Evolutionary conservation across 495 filamentous ascomycete species (phyloP).

Genomic region (Aspergillus homomorphus): DNA sequence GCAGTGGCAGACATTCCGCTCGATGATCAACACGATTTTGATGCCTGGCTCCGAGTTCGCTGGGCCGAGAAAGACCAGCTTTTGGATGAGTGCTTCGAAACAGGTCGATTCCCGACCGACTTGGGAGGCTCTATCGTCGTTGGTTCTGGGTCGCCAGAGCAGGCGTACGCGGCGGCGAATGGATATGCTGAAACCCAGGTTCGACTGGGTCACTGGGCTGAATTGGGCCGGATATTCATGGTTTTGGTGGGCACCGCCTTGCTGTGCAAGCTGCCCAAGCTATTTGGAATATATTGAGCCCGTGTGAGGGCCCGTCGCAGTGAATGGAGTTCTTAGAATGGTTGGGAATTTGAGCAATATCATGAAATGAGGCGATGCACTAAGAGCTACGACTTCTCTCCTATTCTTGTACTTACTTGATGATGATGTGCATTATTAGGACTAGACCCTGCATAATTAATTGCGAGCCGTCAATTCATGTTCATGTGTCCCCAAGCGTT

Average conservation of each 20-base stretch:
- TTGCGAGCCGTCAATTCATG: background rate
- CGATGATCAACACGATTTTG: conserved; percentile 54
- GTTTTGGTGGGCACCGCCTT: conserved; percentile 37
- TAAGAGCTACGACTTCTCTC: conserved; percentile 1
- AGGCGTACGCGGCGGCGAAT: conserved; percentile 32
- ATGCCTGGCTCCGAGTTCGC: conserved; percentile 54
- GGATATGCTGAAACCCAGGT: conserved; percentile 61
- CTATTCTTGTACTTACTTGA: conserved; percentile 5
- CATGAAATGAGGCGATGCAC: background rate
- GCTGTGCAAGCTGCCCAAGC: conserved; percentile 28
- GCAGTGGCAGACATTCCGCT: conserved; percentile 56
- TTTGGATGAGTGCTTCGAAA: conserved; percentile 55
- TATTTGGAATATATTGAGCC: conserved; percentile 12
- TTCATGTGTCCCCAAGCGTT: too few species aligned
- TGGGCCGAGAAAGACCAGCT: conserved; percentile 65
- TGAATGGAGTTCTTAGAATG: background rate
- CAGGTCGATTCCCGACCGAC: conserved; percentile 60
- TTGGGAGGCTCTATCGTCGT: conserved; percentile 44
- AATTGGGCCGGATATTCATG: conserved; percentile 56
- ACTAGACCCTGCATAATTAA: background rate
- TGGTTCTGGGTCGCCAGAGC: conserved; percentile 30
- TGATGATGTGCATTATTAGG: background rate
- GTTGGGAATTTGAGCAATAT: conserved; percentile 2
- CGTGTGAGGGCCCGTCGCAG: background rate
- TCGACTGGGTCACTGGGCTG: conserved; percentile 47